These are phyloP conservation scores for Sistotremastrum suecicum DNA, from an alignment of 768 basidiomycete species.

Conservation along the genomic window DNA sequence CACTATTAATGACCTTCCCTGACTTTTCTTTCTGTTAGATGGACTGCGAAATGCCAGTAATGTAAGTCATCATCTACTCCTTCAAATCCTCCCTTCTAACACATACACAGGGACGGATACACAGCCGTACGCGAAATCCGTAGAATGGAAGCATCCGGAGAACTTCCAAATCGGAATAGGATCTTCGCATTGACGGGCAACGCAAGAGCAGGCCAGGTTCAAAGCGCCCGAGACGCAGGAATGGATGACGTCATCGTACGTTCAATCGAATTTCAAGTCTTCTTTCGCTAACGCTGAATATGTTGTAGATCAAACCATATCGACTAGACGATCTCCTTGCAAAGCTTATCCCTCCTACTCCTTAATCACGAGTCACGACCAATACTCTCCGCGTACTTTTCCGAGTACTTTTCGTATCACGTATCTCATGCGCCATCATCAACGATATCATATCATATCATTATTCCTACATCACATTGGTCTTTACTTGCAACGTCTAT, in stretches of 20 bases:
- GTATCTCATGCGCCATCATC: too few relatives aligned
- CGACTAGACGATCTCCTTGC: conserved; percentile 10
- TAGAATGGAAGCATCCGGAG: conserved; percentile 10
- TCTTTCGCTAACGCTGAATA: neutral
- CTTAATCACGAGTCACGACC: too few relatives aligned
- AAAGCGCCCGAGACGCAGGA: conserved; percentile 10
- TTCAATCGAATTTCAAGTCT: too few relatives aligned
- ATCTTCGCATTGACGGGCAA: conserved; percentile 15
- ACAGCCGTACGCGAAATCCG: conserved; percentile 12
- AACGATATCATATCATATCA: too few relatives aligned
- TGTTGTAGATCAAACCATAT: conserved; percentile 12
- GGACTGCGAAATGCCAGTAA: conserved; percentile 17
- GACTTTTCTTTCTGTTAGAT: conserved; percentile 6
- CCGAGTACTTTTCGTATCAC: too few relatives aligned
- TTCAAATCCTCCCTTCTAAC: neutral
- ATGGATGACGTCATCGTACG: conserved; percentile 14
- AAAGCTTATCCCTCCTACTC: conserved; percentile 1
- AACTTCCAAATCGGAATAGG: conserved; percentile 3
- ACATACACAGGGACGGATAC: conserved; percentile 8
- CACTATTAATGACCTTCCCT: neutral
- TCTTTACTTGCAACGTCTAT: too few relatives aligned
- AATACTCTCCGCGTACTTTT: too few relatives aligned
- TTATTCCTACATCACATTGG: too few relatives aligned
- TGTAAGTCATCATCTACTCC: conserved; percentile 1
- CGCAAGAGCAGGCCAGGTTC: conserved; percentile 11